These are phyloP conservation scores for Pichia eremophila DNA, from an alignment of 805 yeast genomes.

Conservation along the genomic window DNA sequence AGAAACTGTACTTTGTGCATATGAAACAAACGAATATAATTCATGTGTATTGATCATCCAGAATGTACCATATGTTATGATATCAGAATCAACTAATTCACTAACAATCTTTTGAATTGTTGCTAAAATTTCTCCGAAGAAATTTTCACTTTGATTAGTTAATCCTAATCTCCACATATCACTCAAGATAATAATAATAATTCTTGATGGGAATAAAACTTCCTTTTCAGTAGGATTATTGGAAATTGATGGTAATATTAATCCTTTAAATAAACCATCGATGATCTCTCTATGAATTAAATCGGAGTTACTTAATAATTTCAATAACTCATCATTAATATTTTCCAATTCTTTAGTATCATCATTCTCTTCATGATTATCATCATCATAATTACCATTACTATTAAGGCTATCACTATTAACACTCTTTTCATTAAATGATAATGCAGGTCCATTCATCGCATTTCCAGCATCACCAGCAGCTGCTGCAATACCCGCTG, in stretches of 20 bases:
- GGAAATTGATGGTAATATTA: constrained; percentile 79
- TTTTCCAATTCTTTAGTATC: constrained; percentile 40
- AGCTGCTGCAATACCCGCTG: no score
- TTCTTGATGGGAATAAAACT: constrained; percentile 92
- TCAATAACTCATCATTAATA: constrained; percentile 67
- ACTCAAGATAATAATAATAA: constrained; percentile 79
- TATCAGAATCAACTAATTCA: constrained; percentile 73
- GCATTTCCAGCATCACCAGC: no score
- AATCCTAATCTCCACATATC: constrained; percentile 98
- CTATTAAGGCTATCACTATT: neutral
- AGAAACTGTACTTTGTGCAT: constrained; percentile 86
- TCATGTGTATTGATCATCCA: constrained; percentile 97
- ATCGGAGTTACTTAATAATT: constrained; percentile 60
- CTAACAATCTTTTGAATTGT: constrained; percentile 81
- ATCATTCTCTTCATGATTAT: constrained; percentile 6
- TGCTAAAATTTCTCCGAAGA: constrained; percentile 80
- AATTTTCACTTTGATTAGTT: constrained; percentile 83
- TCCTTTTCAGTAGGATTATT: constrained; percentile 82
- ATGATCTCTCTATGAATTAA: constrained; percentile 74
- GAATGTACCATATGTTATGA: constrained; percentile 87
- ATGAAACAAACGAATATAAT: constrained; percentile 84
- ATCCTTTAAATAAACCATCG: constrained; percentile 74
- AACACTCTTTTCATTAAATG: constrained; percentile 8
- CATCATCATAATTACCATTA: constrained; percentile 1
- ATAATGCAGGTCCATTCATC: constrained; percentile 5